Conservation (phyloP, 169 alveolate genomes). For the Plasmodium sp. region DNA sequence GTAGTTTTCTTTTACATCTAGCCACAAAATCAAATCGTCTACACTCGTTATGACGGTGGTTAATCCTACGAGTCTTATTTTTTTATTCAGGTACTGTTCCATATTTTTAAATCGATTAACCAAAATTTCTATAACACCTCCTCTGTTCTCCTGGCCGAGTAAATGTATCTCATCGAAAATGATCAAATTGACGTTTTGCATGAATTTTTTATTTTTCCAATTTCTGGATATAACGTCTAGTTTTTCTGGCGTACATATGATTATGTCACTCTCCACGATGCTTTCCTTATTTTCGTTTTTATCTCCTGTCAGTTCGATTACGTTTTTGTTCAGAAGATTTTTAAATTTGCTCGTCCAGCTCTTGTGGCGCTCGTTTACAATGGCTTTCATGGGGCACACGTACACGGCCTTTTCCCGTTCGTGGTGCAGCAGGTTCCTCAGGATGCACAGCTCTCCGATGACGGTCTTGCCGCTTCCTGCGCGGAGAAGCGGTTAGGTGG, state of each 20-base stretch:
- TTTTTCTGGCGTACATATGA: constrained; percentile 99
- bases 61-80: constrained; percentile 96
- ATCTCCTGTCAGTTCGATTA: constrained; percentile 98
- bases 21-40: constrained; percentile 97
- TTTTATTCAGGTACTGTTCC: constrained; percentile 89
- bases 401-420: constrained; percentile 94
- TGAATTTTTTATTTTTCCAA: constrained; percentile 97
- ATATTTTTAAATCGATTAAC: constrained; percentile 97
- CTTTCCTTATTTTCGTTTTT: constrained; percentile 92
- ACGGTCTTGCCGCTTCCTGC: constrained; percentile 97
- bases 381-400: constrained; percentile 99
- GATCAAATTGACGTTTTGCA: constrained; percentile 93
- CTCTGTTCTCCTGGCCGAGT: constrained; percentile 97
- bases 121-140: constrained; percentile 98
- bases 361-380: constrained; percentile 90
- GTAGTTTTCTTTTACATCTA: constrained; percentile 96
- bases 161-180: constrained; percentile 99
- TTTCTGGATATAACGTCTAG: constrained; percentile 99
- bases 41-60: constrained; percentile 99
- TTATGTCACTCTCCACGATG: constrained; percentile 90
- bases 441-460: constrained; percentile 97
- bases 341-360: constrained; percentile 94
- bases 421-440: constrained; percentile 88
- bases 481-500: neutral
- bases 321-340: constrained; percentile 87